Evolutionary conservation across 192 early-diverging fungal species (phyloP).

Genomic region (Mortierella antarctica): DNA sequence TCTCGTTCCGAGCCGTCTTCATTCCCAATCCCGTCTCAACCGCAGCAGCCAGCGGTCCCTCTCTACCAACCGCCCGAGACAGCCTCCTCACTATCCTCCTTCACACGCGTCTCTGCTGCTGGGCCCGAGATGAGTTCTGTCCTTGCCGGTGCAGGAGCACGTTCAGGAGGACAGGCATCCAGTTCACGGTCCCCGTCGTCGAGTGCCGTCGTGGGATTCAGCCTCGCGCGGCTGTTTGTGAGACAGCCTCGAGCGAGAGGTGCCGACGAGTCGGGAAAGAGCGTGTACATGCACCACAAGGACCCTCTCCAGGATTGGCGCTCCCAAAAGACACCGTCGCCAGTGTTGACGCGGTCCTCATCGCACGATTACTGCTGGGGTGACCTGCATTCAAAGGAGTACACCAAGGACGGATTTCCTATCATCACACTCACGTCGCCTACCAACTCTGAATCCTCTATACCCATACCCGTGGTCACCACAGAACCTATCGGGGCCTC

Average conservation of each 20-base stretch:
- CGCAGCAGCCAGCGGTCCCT: slow-evolving; percentile 3
- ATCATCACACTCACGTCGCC: slow-evolving; percentile 45
- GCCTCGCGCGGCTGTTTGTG: slow-evolving; percentile 25
- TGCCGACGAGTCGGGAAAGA: neutral
- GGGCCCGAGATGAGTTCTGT: slow-evolving; percentile 18
- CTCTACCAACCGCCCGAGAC: slow-evolving; percentile 3
- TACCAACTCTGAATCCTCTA: slow-evolving; percentile 34
- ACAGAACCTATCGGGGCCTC: neutral
- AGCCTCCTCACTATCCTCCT: slow-evolving; percentile 20
- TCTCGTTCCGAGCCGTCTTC: neutral
- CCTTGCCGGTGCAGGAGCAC: neutral
- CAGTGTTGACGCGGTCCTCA: slow-evolving; percentile 19
- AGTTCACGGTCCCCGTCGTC: neutral
- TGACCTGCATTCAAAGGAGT: slow-evolving; percentile 8
- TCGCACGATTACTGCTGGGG: slow-evolving; percentile 9
- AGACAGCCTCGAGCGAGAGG: slow-evolving; percentile 1
- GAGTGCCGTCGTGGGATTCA: slow-evolving; percentile 3
- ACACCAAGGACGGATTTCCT: slow-evolving; percentile 25
- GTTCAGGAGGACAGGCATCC: neutral
- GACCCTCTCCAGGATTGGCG: neutral
- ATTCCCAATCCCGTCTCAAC: slow-evolving; percentile 4
- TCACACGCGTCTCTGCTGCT: slow-evolving; percentile 27
- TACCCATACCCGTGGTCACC: neutral
- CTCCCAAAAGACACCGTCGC: slow-evolving; percentile 15
- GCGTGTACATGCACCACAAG: slow-evolving; percentile 2